Base-by-base conservation (phyloP, 495 filamentous ascomycete species). In the Daldinia concentrica region DNA sequence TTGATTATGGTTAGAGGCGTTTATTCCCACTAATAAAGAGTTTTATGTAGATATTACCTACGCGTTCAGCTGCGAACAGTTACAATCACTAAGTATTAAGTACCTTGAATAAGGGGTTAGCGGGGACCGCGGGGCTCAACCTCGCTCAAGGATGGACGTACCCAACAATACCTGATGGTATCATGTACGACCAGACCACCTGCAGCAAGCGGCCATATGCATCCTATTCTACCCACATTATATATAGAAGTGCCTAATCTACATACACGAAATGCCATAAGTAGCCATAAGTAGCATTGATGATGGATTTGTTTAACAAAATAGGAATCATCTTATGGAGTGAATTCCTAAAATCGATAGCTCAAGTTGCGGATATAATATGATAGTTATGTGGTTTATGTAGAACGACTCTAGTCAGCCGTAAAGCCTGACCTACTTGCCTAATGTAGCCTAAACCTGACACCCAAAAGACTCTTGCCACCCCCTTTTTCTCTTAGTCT, bases 1-100 rank as follows among this genome's bases (percentile, higher is more conserved):
- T 63, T 61, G 50, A 52, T 52, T 58, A 37, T 51, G 51, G 56
- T 62, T 55, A 51, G 12, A 60, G 43, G 59, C 29, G 15, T 58
- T 65, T 22, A 62, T 69, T 68, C 66, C 66, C 62, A 62, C 70
- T 69, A 67, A 52, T 27, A 48, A 32, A 19, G 48, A 54, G 22
- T 17, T 8, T 45, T 27, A 36, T 15, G 64, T 64, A 68, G 4
- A 64, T 19, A 37, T 7, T 64, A 68, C 64, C 15, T 30, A 11
- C 3, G 1, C 15, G 7, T 29, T 15, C 9, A 15, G 34, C n/a
- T 48, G n/a, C 1, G 45, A 41, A 29, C 1, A 52, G 9, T 48
- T 48, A 4, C 11, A 12, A 1, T 1, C 0, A n/a, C 3, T 9
- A 61, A n/a, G 69, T 72, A 72, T 11, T 11, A 2, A 17, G 6